Conservation (phyloP, 2,329 filamentous ascomycete genomes). For the Stemphylium beticola region DNA sequence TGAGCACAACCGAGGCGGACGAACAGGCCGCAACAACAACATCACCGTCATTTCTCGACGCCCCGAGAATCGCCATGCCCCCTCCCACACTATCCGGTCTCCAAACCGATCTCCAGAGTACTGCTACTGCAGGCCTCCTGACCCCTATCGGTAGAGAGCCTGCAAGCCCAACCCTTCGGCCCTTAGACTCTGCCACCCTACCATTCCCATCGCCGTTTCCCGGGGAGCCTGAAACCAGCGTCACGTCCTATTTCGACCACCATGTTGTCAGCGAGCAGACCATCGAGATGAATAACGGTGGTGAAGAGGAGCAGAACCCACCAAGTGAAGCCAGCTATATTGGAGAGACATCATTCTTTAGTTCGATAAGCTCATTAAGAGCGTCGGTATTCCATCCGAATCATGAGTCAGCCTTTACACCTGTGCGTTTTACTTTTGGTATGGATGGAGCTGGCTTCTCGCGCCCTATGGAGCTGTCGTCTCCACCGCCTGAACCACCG, state of each 20-base stretch:
- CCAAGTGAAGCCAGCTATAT: conserved; percentile 34
- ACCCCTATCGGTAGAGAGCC: conserved; percentile 44
- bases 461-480: conserved; percentile 26
- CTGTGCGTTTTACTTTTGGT: conserved; percentile 46
- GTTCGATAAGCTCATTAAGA: conserved; percentile 38
- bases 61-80: conserved; percentile 36
- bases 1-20: conserved; percentile 13
- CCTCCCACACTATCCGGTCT: conserved; percentile 38
- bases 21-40: conserved; percentile 1
- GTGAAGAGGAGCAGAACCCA: conserved; percentile 13
- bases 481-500: conserved; percentile 19
- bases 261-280: conserved; percentile 8
- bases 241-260: conserved; percentile 39
- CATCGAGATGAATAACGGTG: neutral
- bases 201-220: conserved; percentile 50
- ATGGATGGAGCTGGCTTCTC: conserved; percentile 40
- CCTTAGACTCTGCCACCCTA: conserved; percentile 44
- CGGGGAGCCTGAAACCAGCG: conserved; percentile 29
- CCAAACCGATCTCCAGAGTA: conserved; percentile 26
- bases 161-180: conserved; percentile 42
- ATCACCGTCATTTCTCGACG: conserved; percentile 1
- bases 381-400: conserved; percentile 30
- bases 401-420: conserved; percentile 46
- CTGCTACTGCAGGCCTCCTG: conserved; percentile 22
- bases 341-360: conserved; percentile 43